Conservation (phyloP, 2,329 filamentous ascomycete species). For the Trichoderma polysporum region DNA sequence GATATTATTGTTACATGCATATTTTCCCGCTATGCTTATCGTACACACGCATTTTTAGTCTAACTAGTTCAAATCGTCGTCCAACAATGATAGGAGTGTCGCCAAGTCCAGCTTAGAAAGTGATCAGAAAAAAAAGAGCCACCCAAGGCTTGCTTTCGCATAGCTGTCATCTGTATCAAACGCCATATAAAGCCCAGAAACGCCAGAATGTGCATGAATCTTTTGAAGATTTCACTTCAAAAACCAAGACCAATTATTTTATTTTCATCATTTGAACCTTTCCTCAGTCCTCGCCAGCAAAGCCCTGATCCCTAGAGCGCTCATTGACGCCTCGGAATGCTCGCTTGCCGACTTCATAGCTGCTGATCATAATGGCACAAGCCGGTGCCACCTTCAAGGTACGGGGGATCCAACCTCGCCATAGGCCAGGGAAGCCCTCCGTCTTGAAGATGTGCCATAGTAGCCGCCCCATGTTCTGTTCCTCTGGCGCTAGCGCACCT, state of each 20-base stretch:
- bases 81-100: constrained; percentile 11
- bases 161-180: constrained; percentile 7
- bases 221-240: neutral
- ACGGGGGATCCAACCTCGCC: constrained; percentile 87
- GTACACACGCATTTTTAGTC: constrained; percentile 19
- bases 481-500: constrained; percentile 60
- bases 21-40: constrained; percentile 27
- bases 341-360: constrained; percentile 93
- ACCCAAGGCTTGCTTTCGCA: neutral
- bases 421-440: constrained; percentile 78
- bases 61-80: neutral
- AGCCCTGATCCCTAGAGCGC: constrained; percentile 26
- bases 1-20: constrained; percentile 12
- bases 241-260: neutral
- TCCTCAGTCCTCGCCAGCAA: neutral
- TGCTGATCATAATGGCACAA: constrained; percentile 99
- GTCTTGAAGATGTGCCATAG: constrained; percentile 88
- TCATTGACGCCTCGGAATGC: constrained; percentile 76
- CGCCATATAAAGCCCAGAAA: constrained; percentile 19
- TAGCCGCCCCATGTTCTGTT: constrained; percentile 75
- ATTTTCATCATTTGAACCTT: neutral
- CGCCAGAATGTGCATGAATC: neutral
- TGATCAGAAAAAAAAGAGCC: neutral
- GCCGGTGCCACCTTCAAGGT: constrained; percentile 94
- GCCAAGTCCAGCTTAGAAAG: constrained; percentile 7